Evolutionary conservation across 352 stramenopile genomes (phyloP).

Genomic region (Plasmopara halstedii): DNA sequence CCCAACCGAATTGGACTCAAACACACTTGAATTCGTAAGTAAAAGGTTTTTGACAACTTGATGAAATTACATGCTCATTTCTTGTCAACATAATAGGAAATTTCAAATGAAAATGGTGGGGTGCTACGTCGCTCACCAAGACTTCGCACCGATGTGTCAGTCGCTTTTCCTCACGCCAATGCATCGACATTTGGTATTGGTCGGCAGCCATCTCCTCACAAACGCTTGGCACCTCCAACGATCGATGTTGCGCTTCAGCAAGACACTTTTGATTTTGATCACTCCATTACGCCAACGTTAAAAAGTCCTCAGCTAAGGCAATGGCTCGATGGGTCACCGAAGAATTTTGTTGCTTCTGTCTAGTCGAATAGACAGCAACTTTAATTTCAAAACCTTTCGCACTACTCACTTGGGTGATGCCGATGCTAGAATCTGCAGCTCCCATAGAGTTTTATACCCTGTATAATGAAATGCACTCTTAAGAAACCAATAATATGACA

Average conservation of each 20-base stretch:
- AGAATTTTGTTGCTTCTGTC: slow-evolving; percentile 75
- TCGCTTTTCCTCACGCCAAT: slow-evolving; percentile 66
- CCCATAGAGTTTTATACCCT: slow-evolving; percentile 14
- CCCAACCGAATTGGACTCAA: slow-evolving; percentile 61
- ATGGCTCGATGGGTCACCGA: slow-evolving; percentile 77
- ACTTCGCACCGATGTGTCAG: slow-evolving; percentile 71
- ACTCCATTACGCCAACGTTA: slow-evolving; percentile 80
- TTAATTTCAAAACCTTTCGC: slow-evolving; percentile 5
- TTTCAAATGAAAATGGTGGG: slow-evolving; percentile 48
- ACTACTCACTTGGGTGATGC: neutral
- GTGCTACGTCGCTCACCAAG: slow-evolving; percentile 70
- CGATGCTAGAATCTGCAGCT: slow-evolving; percentile 6
- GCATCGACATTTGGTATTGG: slow-evolving; percentile 37
- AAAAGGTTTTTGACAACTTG: neutral
- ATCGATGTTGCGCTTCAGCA: slow-evolving; percentile 77
- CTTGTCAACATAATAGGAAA: slow-evolving; percentile 45
- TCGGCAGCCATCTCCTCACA: slow-evolving; percentile 54
- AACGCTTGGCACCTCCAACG: slow-evolving; percentile 59
- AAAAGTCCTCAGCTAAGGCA: slow-evolving; percentile 80
- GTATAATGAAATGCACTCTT: slow-evolving; percentile 11
- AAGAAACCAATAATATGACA: neutral
- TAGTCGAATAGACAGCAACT: slow-evolving; percentile 29
- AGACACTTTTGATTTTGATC: slow-evolving; percentile 81
- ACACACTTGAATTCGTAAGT: slow-evolving; percentile 69
- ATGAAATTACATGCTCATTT: too few relatives aligned